Evolutionary conservation across 352 stramenopile species (phyloP), one percentile per base, ranked within the genome.

Genomic region (Peronospora destructor): DNA sequence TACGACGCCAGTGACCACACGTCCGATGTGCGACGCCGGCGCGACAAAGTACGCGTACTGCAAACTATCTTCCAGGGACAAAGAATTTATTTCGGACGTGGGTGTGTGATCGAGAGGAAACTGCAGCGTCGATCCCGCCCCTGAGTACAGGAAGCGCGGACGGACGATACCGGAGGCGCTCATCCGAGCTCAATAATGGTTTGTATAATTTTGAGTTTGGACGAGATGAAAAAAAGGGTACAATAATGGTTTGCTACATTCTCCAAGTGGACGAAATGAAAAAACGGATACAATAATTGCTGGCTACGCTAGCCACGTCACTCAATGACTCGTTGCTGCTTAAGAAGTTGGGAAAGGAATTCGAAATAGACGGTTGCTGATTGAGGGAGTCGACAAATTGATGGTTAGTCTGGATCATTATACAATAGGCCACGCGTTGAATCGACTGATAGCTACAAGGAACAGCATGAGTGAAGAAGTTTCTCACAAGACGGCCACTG

Each of bases 1-100:
- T 40, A 94, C 71, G 50, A 94, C 64, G 45, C 78, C 84, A 26
- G 84, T 94, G 48, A 92, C 83, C 17, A 94, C 77, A 37, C 84
- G 80, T 13, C 84, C 84, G 25, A 88, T 76, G 56, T 94, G 84
- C n/a, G 68, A 61, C 12, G 76, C 71, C 8, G 84, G 81, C 0
- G 72, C 49, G 6, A 94, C 81, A 8, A 92, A 68, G 45, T 94
- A 94, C 40, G 67, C 81, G 38, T 68, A 64, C 45, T 72, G 45
- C n/a, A 56, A 44, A 36, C 33, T 45, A 13, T 16, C 43, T n/a
- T 49, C 34, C 4, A 57, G 32, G 11, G 38, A 2, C 9, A 41
- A 39, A 5, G 46, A n/a, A 1, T 53, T 21, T 9, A 21, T n/a
- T 2, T 41, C 30, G 1, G 55, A 14, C 4, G 34, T 3, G 9